Percentiles rank a stretch among this genome's conserved stretches.
These are phyloP conservation scores for Xylariaceae sp. DNA, from an alignment of 2,329 filamentous ascomycete genomes.

Conservation along the genomic window DNA sequence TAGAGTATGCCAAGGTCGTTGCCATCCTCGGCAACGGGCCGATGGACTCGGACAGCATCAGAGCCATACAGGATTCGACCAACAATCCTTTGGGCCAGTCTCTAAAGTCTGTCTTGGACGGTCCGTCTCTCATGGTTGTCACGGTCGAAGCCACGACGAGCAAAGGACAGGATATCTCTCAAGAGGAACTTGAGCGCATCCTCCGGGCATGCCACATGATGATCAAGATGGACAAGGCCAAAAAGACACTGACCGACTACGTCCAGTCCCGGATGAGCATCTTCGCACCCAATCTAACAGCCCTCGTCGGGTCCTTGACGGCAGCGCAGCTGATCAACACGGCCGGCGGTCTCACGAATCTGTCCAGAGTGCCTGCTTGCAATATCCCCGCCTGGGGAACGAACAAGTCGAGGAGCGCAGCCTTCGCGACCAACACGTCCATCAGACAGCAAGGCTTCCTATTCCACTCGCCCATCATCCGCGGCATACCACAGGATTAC, in stretches of 20 bases:
- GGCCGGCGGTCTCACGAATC: slow-evolving; percentile 77
- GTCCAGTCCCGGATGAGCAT: slow-evolving; percentile 96
- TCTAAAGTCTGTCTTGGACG: slow-evolving; percentile 76
- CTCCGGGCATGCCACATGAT: slow-evolving; percentile 80
- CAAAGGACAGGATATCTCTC: slow-evolving; percentile 69
- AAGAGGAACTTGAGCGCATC: slow-evolving; percentile 69
- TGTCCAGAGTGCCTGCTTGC: slow-evolving; percentile 89
- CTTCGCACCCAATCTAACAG: slow-evolving; percentile 90
- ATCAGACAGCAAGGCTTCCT: slow-evolving; percentile 89
- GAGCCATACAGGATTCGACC: slow-evolving; percentile 66
- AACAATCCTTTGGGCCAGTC: slow-evolving; percentile 73
- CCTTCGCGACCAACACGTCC: slow-evolving; percentile 87
- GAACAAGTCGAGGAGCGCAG: slow-evolving; percentile 67
- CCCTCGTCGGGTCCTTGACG: slow-evolving; percentile 83
- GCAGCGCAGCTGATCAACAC: slow-evolving; percentile 96
- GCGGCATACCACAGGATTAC: slow-evolving; percentile 75
- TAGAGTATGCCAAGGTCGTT: slow-evolving; percentile 94
- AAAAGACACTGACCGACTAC: slow-evolving; percentile 82
- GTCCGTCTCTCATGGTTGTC: slow-evolving; percentile 90
- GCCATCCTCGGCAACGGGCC: slow-evolving; percentile 89
- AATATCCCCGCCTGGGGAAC: slow-evolving; percentile 88
- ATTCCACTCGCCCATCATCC: slow-evolving; percentile 86
- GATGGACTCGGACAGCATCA: slow-evolving; percentile 75
- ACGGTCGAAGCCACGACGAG: slow-evolving; percentile 91
- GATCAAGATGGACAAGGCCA: slow-evolving; percentile 79